Evolutionary conservation across 495 filamentous ascomycete genomes (phyloP), one percentile per base, ranked within the genome.

Genomic region (Penicillium crystallinum): DNA sequence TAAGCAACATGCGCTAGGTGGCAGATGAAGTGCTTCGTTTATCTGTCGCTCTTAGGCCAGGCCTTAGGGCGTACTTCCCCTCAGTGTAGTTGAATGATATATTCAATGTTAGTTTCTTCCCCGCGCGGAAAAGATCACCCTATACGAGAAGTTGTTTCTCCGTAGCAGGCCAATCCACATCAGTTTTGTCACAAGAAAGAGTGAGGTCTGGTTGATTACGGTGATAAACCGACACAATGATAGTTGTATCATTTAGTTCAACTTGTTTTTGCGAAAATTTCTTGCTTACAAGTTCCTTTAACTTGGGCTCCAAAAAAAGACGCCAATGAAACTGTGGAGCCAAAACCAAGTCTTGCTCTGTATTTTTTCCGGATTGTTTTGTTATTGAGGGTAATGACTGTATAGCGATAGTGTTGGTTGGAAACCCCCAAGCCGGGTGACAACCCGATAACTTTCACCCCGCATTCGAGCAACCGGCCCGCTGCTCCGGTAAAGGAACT

Each of bases 311-410:
- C 34, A 56, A 41, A 46, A 56, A 56, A 34, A 51, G 47, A 15
- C 53, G 33, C 53, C 18, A 51, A 41, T 50, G 25, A 44, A 51
- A 46, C 38, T 44, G 31, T 56, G 68, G 64, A 45, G 50, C 54
- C 46, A 68, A 40, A 46, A 66, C 62, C 29, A 69, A 29, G 49
- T 69, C 62, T 61, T 52, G 57, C 57, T 71, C 65, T 49, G 59
- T 75, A 52, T 69, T 67, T 55, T 62, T 68, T 14, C 54, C 52
- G n/a, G 27, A 70, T 56, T 40, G 49, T 46, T 46, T 58, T 58
- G 25, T 73, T 68, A 44, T 72, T 70, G 8, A 73, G 41, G 15
- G 48, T 61, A 3, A 72, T n/a, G n/a, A n/a, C n/a, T n/a, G n/a
- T n/a, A n/a, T n/a, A n/a, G n/a, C n/a, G n/a, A n/a, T n/a, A n/a